A percentile compares a stretch with the other conserved stretches of the same genome.
phyloP scores from a whole-genome alignment of 139 green algal species.

The Dunaliella sp. region DNA sequence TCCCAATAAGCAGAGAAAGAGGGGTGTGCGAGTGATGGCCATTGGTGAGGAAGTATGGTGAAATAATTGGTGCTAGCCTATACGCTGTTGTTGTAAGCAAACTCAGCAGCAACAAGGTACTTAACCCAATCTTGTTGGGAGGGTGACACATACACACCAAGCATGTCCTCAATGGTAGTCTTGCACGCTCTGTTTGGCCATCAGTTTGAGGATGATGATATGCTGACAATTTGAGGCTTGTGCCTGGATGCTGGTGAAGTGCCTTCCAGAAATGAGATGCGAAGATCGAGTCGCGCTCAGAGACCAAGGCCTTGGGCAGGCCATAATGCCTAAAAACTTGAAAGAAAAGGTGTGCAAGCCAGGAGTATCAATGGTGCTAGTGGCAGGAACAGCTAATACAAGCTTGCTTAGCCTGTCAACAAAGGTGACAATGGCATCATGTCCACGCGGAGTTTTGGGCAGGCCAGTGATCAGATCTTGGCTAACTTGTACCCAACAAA shows the following conservation, averaged over 20 bases:
- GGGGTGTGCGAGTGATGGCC: background rate
- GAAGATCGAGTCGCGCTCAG: constrained; percentile 59
- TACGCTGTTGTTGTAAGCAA: constrained; percentile 15
- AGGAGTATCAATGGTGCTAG: constrained; percentile 24
- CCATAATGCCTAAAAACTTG: constrained; percentile 43
- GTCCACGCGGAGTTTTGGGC: constrained; percentile 17
- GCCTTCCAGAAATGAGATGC: constrained; percentile 41
- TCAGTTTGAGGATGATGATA: constrained; percentile 61
- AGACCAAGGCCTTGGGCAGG: constrained; percentile 51
- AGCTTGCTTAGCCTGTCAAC: constrained; percentile 61
- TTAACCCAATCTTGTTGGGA: constrained; percentile 13
- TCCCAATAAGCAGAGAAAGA: background rate
- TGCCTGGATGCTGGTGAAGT: constrained; percentile 34
- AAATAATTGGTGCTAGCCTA: background rate
- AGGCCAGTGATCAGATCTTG: constrained; percentile 63
- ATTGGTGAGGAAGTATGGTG: background rate
- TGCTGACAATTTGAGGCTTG: constrained; percentile 41
- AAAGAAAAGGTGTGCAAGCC: constrained; percentile 27
- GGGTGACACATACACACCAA: background rate
- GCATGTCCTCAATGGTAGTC: constrained; percentile 54
- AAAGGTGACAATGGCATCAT: constrained; percentile 51
- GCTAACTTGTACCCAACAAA: constrained; percentile 43
- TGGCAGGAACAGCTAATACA: constrained; percentile 42
- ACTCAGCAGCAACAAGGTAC: constrained; percentile 7
- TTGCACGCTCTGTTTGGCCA: constrained; percentile 66